Evolutionary conservation across 495 filamentous ascomycete species (phyloP).

Genomic region (Trichoderma parareesei): DNA sequence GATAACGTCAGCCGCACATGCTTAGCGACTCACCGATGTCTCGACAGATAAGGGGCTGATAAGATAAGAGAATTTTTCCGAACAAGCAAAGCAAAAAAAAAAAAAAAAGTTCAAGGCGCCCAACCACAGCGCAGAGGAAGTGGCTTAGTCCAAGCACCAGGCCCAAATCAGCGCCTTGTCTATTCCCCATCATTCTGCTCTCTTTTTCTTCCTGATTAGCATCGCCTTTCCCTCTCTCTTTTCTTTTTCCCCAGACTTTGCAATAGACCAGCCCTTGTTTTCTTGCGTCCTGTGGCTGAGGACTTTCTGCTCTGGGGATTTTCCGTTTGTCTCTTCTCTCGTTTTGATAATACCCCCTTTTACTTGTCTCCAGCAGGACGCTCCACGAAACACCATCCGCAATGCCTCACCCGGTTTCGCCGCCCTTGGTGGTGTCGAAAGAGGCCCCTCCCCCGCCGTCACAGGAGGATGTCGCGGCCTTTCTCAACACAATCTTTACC

Average conservation of each 20-base stretch:
- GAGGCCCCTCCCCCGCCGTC: constrained; percentile 50
- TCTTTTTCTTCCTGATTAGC: background rate
- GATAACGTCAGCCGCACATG: constrained; percentile 9
- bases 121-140: background rate
- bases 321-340: background rate
- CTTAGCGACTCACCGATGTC: background rate
- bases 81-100: background rate
- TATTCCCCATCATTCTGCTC: background rate
- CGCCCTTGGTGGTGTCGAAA: constrained; percentile 25
- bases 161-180: background rate
- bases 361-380: background rate
- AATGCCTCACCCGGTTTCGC: constrained; percentile 17
- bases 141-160: background rate
- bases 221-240: background rate
- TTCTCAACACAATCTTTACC: constrained; percentile 68
- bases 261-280: background rate
- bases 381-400: background rate
- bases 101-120: background rate
- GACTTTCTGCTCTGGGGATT: constrained; percentile 3
- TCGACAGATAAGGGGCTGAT: constrained; percentile 2
- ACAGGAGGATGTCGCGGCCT: constrained; percentile 59
- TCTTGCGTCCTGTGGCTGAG: constrained; percentile 5
- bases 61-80: constrained; percentile 7
- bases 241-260: background rate
- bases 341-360: background rate